Evolutionary conservation across 192 early-diverging fungal species (phyloP).

Genomic region (Coemansia sp.): DNA sequence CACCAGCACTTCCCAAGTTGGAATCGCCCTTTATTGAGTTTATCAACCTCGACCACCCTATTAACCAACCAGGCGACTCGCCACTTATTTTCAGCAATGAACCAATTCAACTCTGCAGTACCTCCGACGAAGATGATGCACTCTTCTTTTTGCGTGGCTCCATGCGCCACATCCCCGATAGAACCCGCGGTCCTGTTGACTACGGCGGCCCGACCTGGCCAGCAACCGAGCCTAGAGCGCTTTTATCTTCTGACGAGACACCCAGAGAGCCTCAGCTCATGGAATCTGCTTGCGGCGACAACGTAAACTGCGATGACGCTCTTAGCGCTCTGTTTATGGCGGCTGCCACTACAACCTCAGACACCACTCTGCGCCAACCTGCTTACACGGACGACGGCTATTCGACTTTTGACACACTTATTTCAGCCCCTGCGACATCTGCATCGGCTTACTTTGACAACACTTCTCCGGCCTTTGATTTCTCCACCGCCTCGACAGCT

Average conservation of each 20-base stretch:
- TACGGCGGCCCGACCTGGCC: not conserved
- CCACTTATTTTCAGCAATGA: constrained; percentile 4
- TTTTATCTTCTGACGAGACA: not conserved
- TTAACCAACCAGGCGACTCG: constrained; percentile 14
- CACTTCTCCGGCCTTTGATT: constrained; percentile 3
- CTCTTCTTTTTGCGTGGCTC: constrained; percentile 57
- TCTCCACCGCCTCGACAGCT: constrained; percentile 1
- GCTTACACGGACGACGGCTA: constrained; percentile 45
- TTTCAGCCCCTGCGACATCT: constrained; percentile 5
- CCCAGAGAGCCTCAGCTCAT: not conserved
- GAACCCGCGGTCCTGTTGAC: constrained; percentile 12
- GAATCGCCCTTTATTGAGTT: constrained; percentile 7
- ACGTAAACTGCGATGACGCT: constrained; percentile 22
- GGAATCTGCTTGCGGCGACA: constrained; percentile 2
- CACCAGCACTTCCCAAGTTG: constrained; percentile 4
- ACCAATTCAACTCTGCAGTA: constrained; percentile 9
- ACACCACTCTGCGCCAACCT: constrained; percentile 13
- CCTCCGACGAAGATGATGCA: constrained; percentile 8
- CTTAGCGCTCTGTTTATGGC: constrained; percentile 27
- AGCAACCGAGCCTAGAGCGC: not conserved
- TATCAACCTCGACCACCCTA: constrained; percentile 4
- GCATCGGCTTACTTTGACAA: constrained; percentile 1
- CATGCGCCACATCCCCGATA: constrained; percentile 40
- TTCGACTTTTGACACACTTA: constrained; percentile 20
- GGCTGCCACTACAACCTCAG: constrained; percentile 11